Evolutionary conservation across 2,329 filamentous ascomycete species (phyloP).

Genomic region (Cladosporium sp.): DNA sequence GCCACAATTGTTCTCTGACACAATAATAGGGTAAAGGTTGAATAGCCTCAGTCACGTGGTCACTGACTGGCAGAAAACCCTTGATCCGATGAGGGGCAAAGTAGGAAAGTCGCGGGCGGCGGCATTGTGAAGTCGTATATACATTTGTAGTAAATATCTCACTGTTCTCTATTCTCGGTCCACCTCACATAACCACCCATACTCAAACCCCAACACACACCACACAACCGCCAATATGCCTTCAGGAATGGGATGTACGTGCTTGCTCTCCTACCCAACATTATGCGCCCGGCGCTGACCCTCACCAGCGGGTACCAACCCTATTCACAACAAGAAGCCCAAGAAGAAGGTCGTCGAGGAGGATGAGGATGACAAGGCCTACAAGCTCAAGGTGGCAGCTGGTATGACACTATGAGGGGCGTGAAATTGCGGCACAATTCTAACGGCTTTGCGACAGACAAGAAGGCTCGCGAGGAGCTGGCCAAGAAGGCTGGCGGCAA

Average conservation of each 20-base stretch:
- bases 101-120: conserved; percentile 10
- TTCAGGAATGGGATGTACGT: conserved; percentile 54
- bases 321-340: conserved; percentile 71
- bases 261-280: not conserved
- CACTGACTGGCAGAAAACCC: not conserved
- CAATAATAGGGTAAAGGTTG: not conserved
- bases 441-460: conserved; percentile 41
- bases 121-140: not conserved
- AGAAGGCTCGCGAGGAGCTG: conserved; percentile 78
- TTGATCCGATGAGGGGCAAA: conserved; percentile 9
- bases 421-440: not conserved
- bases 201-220: not conserved
- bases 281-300: conserved; percentile 3
- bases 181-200: not conserved
- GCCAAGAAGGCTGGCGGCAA: conserved; percentile 83
- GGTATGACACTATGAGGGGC: conserved; percentile 58
- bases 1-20: conserved; percentile 2
- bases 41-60: conserved; percentile 1
- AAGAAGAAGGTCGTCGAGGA: conserved; percentile 81
- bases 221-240: conserved; percentile 43
- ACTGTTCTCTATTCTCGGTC: not conserved
- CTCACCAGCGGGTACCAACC: conserved; percentile 52
- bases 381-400: conserved; percentile 78
- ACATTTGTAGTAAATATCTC: not conserved
- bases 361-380: conserved; percentile 81